These are phyloP conservation scores for Phyllosticta paracitricarpa DNA, from an alignment of 2,329 filamentous ascomycete genomes.

Conservation along the genomic window DNA sequence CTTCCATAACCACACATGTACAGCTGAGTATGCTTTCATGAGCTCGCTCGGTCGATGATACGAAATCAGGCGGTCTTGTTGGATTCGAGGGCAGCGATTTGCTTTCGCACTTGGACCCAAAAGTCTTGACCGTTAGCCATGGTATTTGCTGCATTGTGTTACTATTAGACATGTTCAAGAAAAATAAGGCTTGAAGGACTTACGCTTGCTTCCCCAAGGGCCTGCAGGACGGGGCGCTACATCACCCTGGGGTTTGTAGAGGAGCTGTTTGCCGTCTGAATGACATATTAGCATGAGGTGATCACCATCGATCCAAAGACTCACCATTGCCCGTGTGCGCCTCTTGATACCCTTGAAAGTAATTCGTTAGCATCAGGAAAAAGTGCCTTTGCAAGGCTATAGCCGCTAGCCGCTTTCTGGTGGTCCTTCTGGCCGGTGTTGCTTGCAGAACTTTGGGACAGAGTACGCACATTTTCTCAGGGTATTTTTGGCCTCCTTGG, in stretches of 20 bases:
- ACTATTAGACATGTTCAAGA: background rate
- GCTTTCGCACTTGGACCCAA: slow-evolving; percentile 37
- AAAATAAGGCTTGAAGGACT: slow-evolving; percentile 1
- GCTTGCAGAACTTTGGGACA: background rate
- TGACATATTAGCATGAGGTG: slow-evolving; percentile 12
- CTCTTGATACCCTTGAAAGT: slow-evolving; percentile 11
- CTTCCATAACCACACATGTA: slow-evolving; percentile 9
- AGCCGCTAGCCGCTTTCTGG: slow-evolving; percentile 17
- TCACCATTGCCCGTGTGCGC: slow-evolving; percentile 6
- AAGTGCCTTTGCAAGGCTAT: background rate
- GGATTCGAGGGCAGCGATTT: slow-evolving; percentile 31
- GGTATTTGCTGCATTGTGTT: slow-evolving; percentile 18
- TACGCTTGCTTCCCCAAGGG: slow-evolving; percentile 32
- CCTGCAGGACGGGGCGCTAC: slow-evolving; percentile 27
- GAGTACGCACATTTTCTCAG: slow-evolving; percentile 29
- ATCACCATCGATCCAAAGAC: slow-evolving; percentile 9
- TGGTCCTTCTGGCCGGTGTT: slow-evolving; percentile 15
- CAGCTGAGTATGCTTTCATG: background rate
- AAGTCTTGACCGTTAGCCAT: slow-evolving; percentile 37
- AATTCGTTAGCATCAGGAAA: background rate
- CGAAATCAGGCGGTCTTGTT: slow-evolving; percentile 19
- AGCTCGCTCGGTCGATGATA: background rate
- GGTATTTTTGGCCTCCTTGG: slow-evolving; percentile 32
- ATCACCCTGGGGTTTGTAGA: slow-evolving; percentile 29
- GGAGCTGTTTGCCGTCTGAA: slow-evolving; percentile 16